Percentiles rank a stretch among this genome's conserved stretches.
Evolutionary conservation across 805 yeast genomes (phyloP).

Genomic region (Cyberlindnera euphorbiiphila): DNA sequence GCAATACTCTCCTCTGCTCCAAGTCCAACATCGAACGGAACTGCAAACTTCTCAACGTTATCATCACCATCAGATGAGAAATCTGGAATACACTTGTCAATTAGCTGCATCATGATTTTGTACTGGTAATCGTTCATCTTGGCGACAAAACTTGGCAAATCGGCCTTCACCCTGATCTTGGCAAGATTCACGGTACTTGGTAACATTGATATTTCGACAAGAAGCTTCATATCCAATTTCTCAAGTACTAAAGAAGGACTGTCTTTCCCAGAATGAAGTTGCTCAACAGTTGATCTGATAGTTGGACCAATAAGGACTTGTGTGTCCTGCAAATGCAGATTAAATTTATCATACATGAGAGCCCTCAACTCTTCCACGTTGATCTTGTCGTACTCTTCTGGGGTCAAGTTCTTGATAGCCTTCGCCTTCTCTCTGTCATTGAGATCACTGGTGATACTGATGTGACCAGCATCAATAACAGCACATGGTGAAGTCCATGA

Average conservation of each 20-base stretch:
- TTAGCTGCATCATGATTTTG: slow-evolving; percentile 74
- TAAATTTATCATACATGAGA: slow-evolving; percentile 87
- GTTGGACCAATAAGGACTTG: slow-evolving; percentile 85
- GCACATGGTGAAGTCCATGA: slow-evolving; percentile 85
- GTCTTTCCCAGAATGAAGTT: slow-evolving; percentile 46
- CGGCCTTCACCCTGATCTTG: slow-evolving; percentile 67
- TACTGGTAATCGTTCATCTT: slow-evolving; percentile 87
- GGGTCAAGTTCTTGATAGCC: slow-evolving; percentile 59
- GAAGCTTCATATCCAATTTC: slow-evolving; percentile 66
- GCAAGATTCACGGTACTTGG: slow-evolving; percentile 78
- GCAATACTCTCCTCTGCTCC: slow-evolving; percentile 11
- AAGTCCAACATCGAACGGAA: slow-evolving; percentile 17
- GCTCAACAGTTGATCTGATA: slow-evolving; percentile 71
- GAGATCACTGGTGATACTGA: slow-evolving; percentile 75
- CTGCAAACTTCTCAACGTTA: slow-evolving; percentile 32
- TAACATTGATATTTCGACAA: slow-evolving; percentile 78
- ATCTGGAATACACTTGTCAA: slow-evolving; percentile 65
- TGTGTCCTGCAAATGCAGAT: slow-evolving; percentile 73
- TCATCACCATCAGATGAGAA: slow-evolving; percentile 29
- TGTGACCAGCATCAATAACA: slow-evolving; percentile 93
- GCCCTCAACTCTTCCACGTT: slow-evolving; percentile 33
- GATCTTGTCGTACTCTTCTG: slow-evolving; percentile 66
- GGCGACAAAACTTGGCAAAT: slow-evolving; percentile 67
- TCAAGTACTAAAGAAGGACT: slow-evolving; percentile 61
- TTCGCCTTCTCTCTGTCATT: slow-evolving; percentile 66